These are phyloP conservation scores for Saturnispora galanensis DNA, from an alignment of 805 yeast species.

Conservation along the genomic window DNA sequence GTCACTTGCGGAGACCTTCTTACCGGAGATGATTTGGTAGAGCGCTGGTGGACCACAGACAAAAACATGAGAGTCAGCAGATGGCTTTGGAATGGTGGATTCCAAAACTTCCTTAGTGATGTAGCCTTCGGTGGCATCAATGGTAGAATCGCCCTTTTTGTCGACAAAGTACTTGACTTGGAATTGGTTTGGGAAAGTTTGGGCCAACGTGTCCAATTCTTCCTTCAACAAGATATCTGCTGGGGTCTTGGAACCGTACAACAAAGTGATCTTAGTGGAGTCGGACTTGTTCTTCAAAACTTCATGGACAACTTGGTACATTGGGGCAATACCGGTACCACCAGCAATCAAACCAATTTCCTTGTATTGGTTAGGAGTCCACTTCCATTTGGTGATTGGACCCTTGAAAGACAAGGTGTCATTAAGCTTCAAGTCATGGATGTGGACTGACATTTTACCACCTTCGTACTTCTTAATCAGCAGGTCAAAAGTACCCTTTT, in stretches of 20 bases:
- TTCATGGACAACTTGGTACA: slow-evolving; percentile 76
- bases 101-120: slow-evolving; percentile 67
- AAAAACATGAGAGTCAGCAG: slow-evolving; percentile 58
- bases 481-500: slow-evolving; percentile 67
- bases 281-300: slow-evolving; percentile 74
- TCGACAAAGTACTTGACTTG: slow-evolving; percentile 74
- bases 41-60: slow-evolving; percentile 96
- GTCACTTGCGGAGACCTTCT: slow-evolving; percentile 73
- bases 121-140: slow-evolving; percentile 60
- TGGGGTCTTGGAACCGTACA: slow-evolving; percentile 70
- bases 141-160: slow-evolving; percentile 33
- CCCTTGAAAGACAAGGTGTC: slow-evolving; percentile 91
- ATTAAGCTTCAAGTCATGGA: slow-evolving; percentile 57
- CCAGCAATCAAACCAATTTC: slow-evolving; percentile 82
- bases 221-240: slow-evolving; percentile 74
- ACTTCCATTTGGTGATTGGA: slow-evolving; percentile 84
- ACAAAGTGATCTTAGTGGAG: slow-evolving; percentile 76
- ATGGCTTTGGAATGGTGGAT: slow-evolving; percentile 52
- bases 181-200: slow-evolving; percentile 68
- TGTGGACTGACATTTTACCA: slow-evolving; percentile 77
- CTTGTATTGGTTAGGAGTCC: slow-evolving; percentile 78
- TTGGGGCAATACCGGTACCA: slow-evolving; percentile 95
- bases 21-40: slow-evolving; percentile 81
- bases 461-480: slow-evolving; percentile 83
- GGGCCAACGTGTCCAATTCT: slow-evolving; percentile 63